Evolutionary conservation across 768 basidiomycete species (phyloP).

Genomic region (Crucibulum laeve): DNA sequence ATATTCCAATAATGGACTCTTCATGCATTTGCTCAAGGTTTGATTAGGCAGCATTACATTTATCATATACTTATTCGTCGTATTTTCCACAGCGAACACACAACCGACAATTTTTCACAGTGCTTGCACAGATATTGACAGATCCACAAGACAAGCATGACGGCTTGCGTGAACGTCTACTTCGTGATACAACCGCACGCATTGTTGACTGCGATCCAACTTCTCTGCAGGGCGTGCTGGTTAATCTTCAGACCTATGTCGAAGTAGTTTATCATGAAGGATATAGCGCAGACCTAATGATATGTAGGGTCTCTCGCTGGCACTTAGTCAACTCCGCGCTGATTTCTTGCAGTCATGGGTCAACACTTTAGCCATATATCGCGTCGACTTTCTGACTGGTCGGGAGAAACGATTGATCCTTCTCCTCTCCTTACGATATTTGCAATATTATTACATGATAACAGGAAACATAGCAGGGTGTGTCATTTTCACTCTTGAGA

Average conservation of each 20-base stretch:
- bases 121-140: constrained; percentile 46
- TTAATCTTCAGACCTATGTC: constrained; percentile 55
- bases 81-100: constrained; percentile 36
- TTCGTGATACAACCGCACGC: constrained; percentile 52
- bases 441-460: constrained; percentile 51
- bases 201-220: constrained; percentile 45
- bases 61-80: constrained; percentile 1
- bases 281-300: constrained; percentile 49
- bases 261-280: constrained; percentile 52
- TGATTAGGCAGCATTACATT: constrained; percentile 8
- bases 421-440: constrained; percentile 51
- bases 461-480: constrained; percentile 55
- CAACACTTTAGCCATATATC: constrained; percentile 48
- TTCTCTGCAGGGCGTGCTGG: constrained; percentile 46
- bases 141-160: constrained; percentile 37
- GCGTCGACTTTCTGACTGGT: constrained; percentile 55
- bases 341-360: constrained; percentile 43
- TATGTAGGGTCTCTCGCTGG: constrained; percentile 34
- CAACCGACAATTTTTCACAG: constrained; percentile 43
- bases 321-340: background rate
- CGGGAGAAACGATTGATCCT: constrained; percentile 44
- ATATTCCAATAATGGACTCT: constrained; percentile 53
- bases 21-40: constrained; percentile 57
- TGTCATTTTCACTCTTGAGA: constrained; percentile 9
- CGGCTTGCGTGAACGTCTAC: constrained; percentile 40